phyloP scores from a whole-genome alignment of 768 basidiomycete species.

The Lactarius psammicola region DNA sequence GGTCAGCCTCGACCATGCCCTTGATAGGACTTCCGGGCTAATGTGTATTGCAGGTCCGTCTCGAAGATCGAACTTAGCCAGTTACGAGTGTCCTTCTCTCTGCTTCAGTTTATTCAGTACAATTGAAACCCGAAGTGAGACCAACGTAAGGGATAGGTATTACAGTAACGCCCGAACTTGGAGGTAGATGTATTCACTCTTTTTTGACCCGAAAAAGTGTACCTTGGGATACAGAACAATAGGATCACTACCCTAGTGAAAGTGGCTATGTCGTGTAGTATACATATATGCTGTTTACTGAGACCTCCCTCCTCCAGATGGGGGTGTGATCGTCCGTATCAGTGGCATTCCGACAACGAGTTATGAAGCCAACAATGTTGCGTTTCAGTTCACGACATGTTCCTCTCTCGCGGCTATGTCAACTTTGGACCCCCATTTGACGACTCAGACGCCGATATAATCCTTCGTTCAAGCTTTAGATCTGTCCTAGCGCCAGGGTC shows the following conservation, averaged over 20 bases:
- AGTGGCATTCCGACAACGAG: no score
- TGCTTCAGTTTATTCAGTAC: no score
- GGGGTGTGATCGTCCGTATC: no score
- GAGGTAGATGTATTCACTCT: neutral
- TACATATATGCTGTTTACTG: neutral
- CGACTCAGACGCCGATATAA: constrained; percentile 40
- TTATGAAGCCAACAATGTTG: no score
- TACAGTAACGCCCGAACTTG: neutral
- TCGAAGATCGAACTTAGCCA: neutral
- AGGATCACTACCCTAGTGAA: neutral
- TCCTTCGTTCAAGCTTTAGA: constrained; percentile 9
- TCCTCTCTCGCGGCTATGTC: constrained; percentile 13
- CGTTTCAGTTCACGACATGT: constrained; percentile 1
- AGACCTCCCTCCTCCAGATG: no score
- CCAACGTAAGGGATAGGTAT: neutral
- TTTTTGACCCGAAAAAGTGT: neutral
- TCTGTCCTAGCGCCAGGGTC: neutral
- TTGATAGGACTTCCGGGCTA: neutral
- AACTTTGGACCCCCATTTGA: constrained; percentile 48
- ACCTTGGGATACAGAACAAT: no score
- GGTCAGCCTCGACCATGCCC: neutral
- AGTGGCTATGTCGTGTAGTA: neutral
- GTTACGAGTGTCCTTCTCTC: neutral
- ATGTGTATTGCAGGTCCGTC: constrained; percentile 1
- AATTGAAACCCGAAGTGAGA: neutral